These are phyloP conservation scores for Copromyces sp. DNA, from an alignment of 495 filamentous ascomycete species.

Conservation along the genomic window DNA sequence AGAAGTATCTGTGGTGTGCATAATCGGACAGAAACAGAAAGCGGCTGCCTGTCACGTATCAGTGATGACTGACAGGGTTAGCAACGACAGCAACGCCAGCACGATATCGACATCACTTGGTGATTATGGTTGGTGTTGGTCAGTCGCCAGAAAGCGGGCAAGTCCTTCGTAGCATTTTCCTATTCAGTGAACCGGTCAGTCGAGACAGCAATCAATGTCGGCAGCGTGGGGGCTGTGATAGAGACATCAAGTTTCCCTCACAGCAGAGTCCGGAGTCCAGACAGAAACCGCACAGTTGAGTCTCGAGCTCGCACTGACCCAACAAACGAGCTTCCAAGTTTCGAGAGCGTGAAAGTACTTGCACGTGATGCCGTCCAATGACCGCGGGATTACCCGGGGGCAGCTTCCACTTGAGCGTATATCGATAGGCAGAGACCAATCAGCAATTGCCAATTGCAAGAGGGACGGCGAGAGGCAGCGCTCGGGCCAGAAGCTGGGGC, in stretches of 20 bases:
- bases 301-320: neutral
- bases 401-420: constrained; percentile 1
- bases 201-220: neutral
- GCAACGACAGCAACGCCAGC: neutral
- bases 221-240: neutral
- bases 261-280: neutral
- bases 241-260: neutral
- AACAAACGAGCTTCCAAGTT: neutral
- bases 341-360: neutral
- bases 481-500: neutral
- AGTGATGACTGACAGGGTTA: neutral
- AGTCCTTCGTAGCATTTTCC: neutral
- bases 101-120: neutral
- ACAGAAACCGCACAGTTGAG: neutral
- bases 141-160: neutral
- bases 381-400: neutral
- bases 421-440: constrained; percentile 5
- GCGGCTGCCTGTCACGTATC: neutral
- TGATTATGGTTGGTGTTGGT: neutral
- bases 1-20: neutral
- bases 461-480: neutral
- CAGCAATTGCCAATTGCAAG: neutral
- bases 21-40: neutral
- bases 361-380: neutral
- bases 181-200: neutral